Evolutionary conservation across 371 early-diverging fungal species (phyloP).

Genomic region (Mortierella sp.): DNA sequence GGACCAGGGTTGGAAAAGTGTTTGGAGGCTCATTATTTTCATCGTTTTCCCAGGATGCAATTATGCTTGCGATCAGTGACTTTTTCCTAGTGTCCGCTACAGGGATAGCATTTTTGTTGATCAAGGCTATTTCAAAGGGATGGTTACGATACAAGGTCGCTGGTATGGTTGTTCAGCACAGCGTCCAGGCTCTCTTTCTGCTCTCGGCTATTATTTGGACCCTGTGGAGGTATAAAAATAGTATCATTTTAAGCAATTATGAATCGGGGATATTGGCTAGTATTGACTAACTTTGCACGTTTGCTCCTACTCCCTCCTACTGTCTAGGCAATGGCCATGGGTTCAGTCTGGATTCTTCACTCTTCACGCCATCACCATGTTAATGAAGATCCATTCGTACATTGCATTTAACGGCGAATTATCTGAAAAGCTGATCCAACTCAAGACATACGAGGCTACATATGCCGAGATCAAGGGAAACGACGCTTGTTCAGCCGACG

Average conservation of each 20-base stretch:
- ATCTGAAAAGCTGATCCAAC: constrained; percentile 63
- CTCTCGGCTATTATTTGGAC: constrained; percentile 76
- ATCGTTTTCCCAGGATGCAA: constrained; percentile 76
- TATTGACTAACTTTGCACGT: background rate
- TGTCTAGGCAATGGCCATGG: constrained; percentile 86
- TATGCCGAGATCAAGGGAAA: constrained; percentile 46
- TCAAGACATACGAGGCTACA: constrained; percentile 46
- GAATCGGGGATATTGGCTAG: constrained; percentile 7
- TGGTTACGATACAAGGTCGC: constrained; percentile 66
- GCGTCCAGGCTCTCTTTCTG: constrained; percentile 76
- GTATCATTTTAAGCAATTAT: background rate
- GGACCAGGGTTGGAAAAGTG: constrained; percentile 75
- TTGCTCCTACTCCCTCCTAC: background rate
- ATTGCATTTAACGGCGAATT: constrained; percentile 79
- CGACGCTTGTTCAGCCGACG: constrained; percentile 35
- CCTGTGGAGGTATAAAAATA: constrained; percentile 65
- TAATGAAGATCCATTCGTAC: constrained; percentile 97
- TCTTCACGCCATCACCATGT: constrained; percentile 90
- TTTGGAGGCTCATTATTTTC: constrained; percentile 71
- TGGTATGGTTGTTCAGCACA: constrained; percentile 76
- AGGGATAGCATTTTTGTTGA: constrained; percentile 67
- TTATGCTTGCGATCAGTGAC: constrained; percentile 76
- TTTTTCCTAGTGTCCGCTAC: constrained; percentile 75
- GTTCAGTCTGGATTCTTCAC: constrained; percentile 91
- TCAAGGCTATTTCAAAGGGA: constrained; percentile 69